phyloP scores from a whole-genome alignment of 352 stramenopile genomes.

The Hyaloperonospora brassicae region DNA sequence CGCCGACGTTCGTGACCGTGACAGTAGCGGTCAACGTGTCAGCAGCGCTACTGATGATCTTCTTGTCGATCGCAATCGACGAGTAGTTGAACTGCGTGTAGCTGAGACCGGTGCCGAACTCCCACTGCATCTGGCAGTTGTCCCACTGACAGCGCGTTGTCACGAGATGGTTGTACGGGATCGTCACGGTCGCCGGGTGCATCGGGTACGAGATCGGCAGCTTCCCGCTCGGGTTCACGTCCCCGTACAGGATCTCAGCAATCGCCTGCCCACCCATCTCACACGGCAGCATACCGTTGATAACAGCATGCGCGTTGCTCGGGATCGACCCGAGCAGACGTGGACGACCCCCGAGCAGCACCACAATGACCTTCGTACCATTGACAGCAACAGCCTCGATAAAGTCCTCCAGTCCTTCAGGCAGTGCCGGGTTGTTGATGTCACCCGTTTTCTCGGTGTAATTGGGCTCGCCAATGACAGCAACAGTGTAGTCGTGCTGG shows the following conservation, averaged over 20 bases:
- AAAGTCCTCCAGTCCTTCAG: constrained; percentile 11
- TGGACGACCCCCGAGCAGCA: constrained; percentile 64
- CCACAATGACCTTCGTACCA: neutral
- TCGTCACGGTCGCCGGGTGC: constrained; percentile 37
- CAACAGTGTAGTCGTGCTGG: neutral
- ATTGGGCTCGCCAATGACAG: neutral
- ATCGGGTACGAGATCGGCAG: constrained; percentile 78
- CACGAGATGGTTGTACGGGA: constrained; percentile 63
- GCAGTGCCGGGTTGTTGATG: neutral
- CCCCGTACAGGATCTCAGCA: constrained; percentile 70
- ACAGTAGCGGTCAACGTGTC: constrained; percentile 30
- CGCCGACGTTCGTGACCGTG: constrained; percentile 59
- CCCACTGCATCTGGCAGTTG: constrained; percentile 50
- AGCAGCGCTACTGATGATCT: constrained; percentile 16
- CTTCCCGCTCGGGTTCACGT: constrained; percentile 72
- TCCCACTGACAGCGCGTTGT: constrained; percentile 33
- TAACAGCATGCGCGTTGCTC: constrained; percentile 45
- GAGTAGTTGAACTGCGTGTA: constrained; percentile 69
- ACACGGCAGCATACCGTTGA: constrained; percentile 64
- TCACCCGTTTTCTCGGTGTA: constrained; percentile 4
- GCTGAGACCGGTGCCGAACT: constrained; percentile 57
- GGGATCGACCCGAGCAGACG: constrained; percentile 39
- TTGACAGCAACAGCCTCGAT: constrained; percentile 15
- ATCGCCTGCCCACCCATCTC: constrained; percentile 77
- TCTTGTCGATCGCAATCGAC: constrained; percentile 31